Percentiles rank a stretch among this genome's conserved stretches.
Conservation (phyloP, 2,329 filamentous ascomycete genomes). For the Aplosporella prunicola region DNA sequence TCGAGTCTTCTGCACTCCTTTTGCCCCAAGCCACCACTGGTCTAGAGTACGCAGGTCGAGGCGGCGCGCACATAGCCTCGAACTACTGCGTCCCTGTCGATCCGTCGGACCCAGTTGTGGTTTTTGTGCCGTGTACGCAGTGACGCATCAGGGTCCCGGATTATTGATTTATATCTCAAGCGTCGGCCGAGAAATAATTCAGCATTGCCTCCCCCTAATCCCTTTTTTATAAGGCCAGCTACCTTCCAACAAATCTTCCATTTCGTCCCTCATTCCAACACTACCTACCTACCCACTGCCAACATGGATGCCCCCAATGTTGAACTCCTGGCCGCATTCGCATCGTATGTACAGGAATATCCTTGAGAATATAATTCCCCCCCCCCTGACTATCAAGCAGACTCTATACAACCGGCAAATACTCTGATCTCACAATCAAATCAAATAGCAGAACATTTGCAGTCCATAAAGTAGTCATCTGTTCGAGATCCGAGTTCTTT, state of each 20-base stretch:
- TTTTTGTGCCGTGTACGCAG: no score
- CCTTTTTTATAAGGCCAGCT: no score
- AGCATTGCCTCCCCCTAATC: no score
- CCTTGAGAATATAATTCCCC: no score
- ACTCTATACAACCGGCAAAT: constrained; percentile 31
- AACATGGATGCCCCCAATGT: constrained; percentile 32
- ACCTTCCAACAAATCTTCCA: neutral
- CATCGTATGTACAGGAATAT: no score
- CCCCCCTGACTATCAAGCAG: constrained; percentile 15
- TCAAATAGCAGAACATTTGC: constrained; percentile 37
- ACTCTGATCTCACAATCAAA: constrained; percentile 40
- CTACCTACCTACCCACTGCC: neutral
- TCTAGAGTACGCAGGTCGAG: neutral
- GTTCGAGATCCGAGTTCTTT: constrained; percentile 40
- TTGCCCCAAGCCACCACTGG: constrained; percentile 2
- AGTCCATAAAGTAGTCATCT: constrained; percentile 40
- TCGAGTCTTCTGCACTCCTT: neutral
- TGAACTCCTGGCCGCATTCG: constrained; percentile 38
- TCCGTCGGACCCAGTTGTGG: constrained; percentile 6
- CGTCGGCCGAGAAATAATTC: no score
- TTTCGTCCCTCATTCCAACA: constrained; percentile 2
- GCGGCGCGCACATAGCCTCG: constrained; percentile 4
- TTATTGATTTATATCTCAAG: no score
- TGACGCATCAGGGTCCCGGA: no score
- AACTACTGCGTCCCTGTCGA: constrained; percentile 10